phyloP scores from a whole-genome alignment of 2,329 filamentous ascomycete species.

The Colletotrichum sp. region DNA sequence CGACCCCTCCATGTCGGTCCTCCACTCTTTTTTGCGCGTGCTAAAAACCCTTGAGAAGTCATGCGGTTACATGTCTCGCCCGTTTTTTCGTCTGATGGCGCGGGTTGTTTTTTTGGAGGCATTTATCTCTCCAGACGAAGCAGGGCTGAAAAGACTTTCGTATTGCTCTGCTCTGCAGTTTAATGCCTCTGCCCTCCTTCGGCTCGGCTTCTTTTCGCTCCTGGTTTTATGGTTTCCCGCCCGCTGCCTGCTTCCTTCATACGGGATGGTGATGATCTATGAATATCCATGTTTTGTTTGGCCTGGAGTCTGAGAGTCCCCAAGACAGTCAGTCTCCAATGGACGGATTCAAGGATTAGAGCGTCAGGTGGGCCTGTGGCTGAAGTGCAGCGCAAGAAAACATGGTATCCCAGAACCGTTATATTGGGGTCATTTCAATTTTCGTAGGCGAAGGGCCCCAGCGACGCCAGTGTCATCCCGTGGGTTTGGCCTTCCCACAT shows the following conservation, averaged over 20 bases:
- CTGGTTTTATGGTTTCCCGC: neutral
- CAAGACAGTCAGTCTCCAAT: neutral
- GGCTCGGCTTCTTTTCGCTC: neutral
- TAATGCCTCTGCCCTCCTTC: neutral
- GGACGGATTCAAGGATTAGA: neutral
- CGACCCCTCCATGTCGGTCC: neutral
- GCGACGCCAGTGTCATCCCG: neutral
- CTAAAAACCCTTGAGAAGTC: neutral
- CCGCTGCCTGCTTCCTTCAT: neutral
- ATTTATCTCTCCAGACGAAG: neutral
- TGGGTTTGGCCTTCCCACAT: neutral
- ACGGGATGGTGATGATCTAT: neutral
- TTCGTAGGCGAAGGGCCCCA: neutral
- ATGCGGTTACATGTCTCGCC: constrained; percentile 12
- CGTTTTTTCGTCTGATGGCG: neutral
- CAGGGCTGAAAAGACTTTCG: neutral
- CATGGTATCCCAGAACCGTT: neutral
- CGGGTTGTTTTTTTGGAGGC: neutral
- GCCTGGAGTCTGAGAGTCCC: neutral
- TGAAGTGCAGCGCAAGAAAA: neutral
- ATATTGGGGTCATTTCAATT: constrained; percentile 9
- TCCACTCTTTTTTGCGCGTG: neutral
- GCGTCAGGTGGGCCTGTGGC: neutral
- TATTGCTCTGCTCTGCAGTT: neutral
- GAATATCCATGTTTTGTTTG: neutral